phyloP scores from a whole-genome alignment of 345 rosid species.

The Eucalyptus caleyi region DNA sequence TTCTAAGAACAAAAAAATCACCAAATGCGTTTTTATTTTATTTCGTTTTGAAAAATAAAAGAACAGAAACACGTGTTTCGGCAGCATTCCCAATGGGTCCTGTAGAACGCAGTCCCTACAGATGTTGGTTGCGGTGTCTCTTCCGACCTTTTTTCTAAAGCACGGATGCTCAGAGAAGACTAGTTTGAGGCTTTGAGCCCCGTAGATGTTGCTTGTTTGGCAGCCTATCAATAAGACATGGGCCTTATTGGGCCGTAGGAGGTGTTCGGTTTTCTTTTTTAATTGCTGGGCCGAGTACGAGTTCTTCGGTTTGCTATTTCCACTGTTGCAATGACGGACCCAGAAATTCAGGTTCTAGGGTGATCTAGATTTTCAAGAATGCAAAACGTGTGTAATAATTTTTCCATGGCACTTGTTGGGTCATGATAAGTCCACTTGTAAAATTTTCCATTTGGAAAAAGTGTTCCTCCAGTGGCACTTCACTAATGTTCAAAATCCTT shows the following conservation, averaged over 20 bases:
- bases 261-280: not conserved
- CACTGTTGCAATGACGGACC: not conserved
- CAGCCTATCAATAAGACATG: not conserved
- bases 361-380: not conserved
- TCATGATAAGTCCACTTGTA: not conserved
- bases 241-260: not conserved
- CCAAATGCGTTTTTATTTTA: fast-evolving
- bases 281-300: not conserved
- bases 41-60: too few species aligned
- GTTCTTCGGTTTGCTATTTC: not conserved
- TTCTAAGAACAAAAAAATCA: fast-evolving
- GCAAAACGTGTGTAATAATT: not conserved
- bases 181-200: not conserved
- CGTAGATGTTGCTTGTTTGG: not conserved
- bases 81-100: not conserved
- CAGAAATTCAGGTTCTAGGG: not conserved
- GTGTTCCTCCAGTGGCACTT: not conserved
- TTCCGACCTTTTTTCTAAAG: not conserved
- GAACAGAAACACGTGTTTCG: fast-evolving
- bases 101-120: not conserved
- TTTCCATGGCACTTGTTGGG: not conserved
- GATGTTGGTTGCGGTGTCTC: not conserved
- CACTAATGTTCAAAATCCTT: not conserved
- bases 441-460: not conserved
- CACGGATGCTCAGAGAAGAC: not conserved